phyloP scores from a whole-genome alignment of 2,329 filamentous ascomycete genomes.

The Venturia aucupariae region DNA sequence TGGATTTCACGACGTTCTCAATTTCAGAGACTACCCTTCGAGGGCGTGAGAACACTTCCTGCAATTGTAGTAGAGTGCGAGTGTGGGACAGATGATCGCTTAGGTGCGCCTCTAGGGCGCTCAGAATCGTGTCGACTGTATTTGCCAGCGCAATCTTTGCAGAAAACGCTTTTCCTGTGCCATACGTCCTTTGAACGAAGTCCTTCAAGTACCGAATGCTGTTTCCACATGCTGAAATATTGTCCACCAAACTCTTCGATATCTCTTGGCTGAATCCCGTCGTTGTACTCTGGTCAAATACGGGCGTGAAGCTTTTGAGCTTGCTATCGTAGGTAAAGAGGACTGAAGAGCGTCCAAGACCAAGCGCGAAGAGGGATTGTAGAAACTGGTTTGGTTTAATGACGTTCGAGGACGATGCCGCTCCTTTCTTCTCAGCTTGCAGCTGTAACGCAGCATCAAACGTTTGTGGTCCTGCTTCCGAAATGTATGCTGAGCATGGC shows the following conservation, averaged over 20 bases:
- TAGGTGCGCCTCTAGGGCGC: slow-evolving; percentile 32
- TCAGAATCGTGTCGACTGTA: slow-evolving; percentile 30
- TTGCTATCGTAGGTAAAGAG: slow-evolving; percentile 56
- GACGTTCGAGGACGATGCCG: slow-evolving; percentile 24
- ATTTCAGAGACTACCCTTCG: slow-evolving; percentile 46
- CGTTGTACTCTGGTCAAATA: slow-evolving; percentile 36
- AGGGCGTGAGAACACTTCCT: slow-evolving; percentile 35
- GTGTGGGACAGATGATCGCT: slow-evolving; percentile 22
- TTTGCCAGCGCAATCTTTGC: slow-evolving; percentile 34
- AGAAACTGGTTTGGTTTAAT: slow-evolving; percentile 30
- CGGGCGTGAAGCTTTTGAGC: slow-evolving; percentile 42
- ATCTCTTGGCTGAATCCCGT: slow-evolving; percentile 42
- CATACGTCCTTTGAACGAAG: slow-evolving; percentile 29
- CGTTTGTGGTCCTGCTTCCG: slow-evolving; percentile 55
- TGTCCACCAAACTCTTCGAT: slow-evolving; percentile 44
- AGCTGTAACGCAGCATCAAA: slow-evolving; percentile 52
- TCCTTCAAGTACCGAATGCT: slow-evolving; percentile 27
- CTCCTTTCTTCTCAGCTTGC: slow-evolving; percentile 9
- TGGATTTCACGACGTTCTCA: slow-evolving; percentile 36
- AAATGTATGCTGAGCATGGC: slow-evolving; percentile 47
- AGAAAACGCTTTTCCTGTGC: slow-evolving; percentile 27
- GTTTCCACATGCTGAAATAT: slow-evolving; percentile 32
- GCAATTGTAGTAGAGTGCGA: slow-evolving; percentile 32
- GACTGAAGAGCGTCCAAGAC: slow-evolving; percentile 61
- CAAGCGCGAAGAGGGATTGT: slow-evolving; percentile 53